phyloP scores from a whole-genome alignment of 2,329 filamentous ascomycete species.

The Aspergillus caelatus region DNA sequence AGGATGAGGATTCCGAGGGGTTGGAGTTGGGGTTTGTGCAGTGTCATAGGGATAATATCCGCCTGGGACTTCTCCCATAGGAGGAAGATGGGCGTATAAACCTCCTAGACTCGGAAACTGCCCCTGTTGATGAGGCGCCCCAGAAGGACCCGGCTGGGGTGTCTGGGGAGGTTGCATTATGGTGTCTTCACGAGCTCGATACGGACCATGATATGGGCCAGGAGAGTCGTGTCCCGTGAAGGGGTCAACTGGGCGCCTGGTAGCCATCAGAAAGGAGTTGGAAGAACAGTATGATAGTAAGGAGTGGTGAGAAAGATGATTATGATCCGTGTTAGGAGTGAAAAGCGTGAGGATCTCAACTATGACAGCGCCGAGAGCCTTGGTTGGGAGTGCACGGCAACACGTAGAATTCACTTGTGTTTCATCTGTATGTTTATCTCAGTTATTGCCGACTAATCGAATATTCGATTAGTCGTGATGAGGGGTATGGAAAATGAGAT shows the following conservation, averaged over 20 bases:
- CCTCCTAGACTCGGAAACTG: background rate
- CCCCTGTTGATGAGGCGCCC: background rate
- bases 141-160: background rate
- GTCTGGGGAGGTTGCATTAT: background rate
- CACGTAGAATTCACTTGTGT: background rate
- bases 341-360: background rate
- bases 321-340: background rate
- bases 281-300: background rate
- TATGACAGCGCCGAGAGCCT: background rate
- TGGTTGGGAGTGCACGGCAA: background rate
- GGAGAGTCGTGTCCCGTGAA: conserved; percentile 4
- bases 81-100: background rate
- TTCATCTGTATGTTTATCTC: background rate
- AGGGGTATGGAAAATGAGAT: background rate
- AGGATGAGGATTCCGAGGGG: background rate
- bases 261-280: conserved; percentile 3
- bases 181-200: background rate
- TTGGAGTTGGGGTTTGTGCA: conserved; percentile 5
- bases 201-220: background rate
- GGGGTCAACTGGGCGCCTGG: background rate
- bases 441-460: background rate
- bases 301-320: background rate
- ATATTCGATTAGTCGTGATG: background rate
- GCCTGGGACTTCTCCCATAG: background rate
- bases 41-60: background rate